These are phyloP conservation scores for Didymellaceae sp. DNA, from an alignment of 2,329 filamentous ascomycete genomes.

Conservation along the genomic window DNA sequence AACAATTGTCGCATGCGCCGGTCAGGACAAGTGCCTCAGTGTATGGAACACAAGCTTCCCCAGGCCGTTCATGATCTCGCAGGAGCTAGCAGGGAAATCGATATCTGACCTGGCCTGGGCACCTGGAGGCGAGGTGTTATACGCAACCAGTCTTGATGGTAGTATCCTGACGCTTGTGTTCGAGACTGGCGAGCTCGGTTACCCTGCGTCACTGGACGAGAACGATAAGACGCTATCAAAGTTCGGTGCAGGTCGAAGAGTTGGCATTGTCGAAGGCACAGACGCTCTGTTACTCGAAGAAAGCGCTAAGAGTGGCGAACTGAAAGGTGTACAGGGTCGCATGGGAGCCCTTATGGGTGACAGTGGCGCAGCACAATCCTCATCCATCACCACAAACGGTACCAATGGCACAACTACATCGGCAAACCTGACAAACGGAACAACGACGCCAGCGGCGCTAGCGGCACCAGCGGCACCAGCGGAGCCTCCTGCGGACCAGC, in stretches of 20 bases:
- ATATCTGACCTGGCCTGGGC: constrained; percentile 95
- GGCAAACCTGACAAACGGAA: constrained; percentile 51
- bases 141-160: constrained; percentile 86
- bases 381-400: constrained; percentile 62
- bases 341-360: constrained; percentile 99
- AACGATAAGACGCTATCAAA: constrained; percentile 93
- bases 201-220: constrained; percentile 82
- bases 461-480: constrained; percentile 40
- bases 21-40: constrained; percentile 93
- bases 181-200: constrained; percentile 85
- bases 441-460: constrained; percentile 45
- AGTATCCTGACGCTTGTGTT: constrained; percentile 84
- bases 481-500: constrained; percentile 57
- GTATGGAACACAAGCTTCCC: constrained; percentile 98
- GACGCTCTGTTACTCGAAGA: constrained; percentile 88
- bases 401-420: constrained; percentile 55
- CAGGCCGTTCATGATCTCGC: constrained; percentile 84
- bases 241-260: constrained; percentile 86
- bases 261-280: constrained; percentile 91
- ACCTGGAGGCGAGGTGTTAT: constrained; percentile 87
- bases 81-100: constrained; percentile 87
- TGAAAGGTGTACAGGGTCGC: constrained; percentile 86
- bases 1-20: constrained; percentile 94
- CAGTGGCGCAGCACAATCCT: constrained; percentile 53
- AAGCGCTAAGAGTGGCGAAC: constrained; percentile 87